Percentiles rank a stretch among this genome's conserved stretches.
Evolutionary conservation across 805 yeast species (phyloP).

Genomic region (Pichia eremophila): DNA sequence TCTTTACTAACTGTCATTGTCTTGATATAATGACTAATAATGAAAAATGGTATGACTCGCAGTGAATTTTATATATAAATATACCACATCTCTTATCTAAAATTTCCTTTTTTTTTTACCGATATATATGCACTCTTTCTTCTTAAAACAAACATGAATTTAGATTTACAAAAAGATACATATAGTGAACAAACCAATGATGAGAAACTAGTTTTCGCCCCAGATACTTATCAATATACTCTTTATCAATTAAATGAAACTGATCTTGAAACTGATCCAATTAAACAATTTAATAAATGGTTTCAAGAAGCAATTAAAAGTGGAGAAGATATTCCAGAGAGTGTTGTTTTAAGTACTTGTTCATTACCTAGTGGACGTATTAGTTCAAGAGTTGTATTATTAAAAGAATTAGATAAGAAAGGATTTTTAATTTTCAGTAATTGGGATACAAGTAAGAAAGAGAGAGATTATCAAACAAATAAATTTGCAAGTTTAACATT

Average conservation of each 20-base stretch:
- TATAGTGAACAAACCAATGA: constrained; percentile 5
- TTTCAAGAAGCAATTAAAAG: constrained; percentile 61
- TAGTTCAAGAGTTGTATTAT: constrained; percentile 71
- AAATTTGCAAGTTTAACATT: constrained; percentile 77
- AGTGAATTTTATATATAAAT: too few species aligned
- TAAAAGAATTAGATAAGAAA: constrained; percentile 78
- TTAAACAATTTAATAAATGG: constrained; percentile 77
- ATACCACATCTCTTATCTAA: too few species aligned
- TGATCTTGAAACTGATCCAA: constrained; percentile 52
- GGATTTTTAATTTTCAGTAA: constrained; percentile 89
- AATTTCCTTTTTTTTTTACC: too few species aligned
- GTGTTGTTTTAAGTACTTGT: constrained; percentile 83
- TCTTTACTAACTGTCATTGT: too few species aligned
- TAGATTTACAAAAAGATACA: constrained; percentile 13
- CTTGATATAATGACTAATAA: too few species aligned
- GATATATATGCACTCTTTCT: too few species aligned
- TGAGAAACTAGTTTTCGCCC: constrained; percentile 46
- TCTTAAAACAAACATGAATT: too few species aligned
- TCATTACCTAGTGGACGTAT: constrained; percentile 84
- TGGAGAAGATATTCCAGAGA: constrained; percentile 62
- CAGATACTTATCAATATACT: constrained; percentile 80
- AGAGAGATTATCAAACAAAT: constrained; percentile 59
- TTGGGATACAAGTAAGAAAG: constrained; percentile 83
- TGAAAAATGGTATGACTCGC: too few species aligned
- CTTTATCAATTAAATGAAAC: constrained; percentile 48